These are phyloP conservation scores for Mercurialis annua DNA, from an alignment of 345 rosid species.

Conservation along the genomic window DNA sequence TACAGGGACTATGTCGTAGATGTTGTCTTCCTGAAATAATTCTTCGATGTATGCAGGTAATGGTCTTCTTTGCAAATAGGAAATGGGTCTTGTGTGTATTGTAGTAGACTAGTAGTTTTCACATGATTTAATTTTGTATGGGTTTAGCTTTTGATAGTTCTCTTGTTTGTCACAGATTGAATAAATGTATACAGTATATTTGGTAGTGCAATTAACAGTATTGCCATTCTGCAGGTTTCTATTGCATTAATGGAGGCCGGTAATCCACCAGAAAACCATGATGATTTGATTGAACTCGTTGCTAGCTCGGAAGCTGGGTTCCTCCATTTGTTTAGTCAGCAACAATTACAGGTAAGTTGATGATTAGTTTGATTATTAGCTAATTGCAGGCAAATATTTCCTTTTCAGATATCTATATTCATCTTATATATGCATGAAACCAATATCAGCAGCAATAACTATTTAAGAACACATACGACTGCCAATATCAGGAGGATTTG, in stretches of 20 bases:
- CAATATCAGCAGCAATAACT: not conserved
- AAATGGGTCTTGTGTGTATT: not conserved
- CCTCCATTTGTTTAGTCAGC: conserved; percentile 81
- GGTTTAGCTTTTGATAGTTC: not conserved
- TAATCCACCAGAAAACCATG: conserved; percentile 62
- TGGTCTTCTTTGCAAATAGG: conserved; percentile 6
- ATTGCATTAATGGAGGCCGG: conserved; percentile 68
- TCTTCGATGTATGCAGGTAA: conserved; percentile 89
- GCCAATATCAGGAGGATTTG: not conserved
- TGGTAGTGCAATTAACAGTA: not conserved
- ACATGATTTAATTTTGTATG: not conserved
- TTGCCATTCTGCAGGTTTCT: conserved; percentile 52
- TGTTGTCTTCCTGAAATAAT: conserved; percentile 92
- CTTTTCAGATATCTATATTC: not conserved
- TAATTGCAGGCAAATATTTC: not conserved
- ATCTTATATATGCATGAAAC: not conserved
- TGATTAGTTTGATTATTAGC: not conserved
- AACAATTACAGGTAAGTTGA: conserved; percentile 69
- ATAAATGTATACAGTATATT: not conserved
- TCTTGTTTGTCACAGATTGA: not conserved
- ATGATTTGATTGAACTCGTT: conserved; percentile 77
- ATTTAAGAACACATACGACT: not conserved
- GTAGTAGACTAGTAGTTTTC: not conserved
- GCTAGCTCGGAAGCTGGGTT: conserved; percentile 64
- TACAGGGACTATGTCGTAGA: conserved; percentile 81